Base-by-base conservation (phyloP, 257 asterid species). In the Nicotiana noctiflora region DNA sequence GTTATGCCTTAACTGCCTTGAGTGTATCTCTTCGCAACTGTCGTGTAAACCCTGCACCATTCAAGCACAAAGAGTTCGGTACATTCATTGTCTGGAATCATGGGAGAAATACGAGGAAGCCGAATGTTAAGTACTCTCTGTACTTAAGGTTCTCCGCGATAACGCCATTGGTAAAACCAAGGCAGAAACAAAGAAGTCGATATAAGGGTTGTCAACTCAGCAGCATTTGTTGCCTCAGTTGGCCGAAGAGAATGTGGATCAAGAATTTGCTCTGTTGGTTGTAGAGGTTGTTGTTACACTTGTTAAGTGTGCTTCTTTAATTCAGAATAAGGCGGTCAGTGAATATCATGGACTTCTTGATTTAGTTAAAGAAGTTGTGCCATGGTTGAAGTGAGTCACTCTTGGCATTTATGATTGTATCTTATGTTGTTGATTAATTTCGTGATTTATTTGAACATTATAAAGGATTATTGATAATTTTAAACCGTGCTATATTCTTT, bases 41-140 rank as follows among this genome's bases (percentile, higher is more conserved):
- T 80, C 88, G 19, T 91, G 96, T 34, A 94, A 92, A 59, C 94
- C 95, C 0, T 82, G 88, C 80, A 75, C 93, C 7, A 89, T 92
- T 34, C 91, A 92, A 79, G 85, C 87, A 79, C 97, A 92, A 89
- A 85, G 93, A 76, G 80, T 89, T 70, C 90, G 98, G 72, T 91
- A 87, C 62, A 46, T 96, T 37, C 98, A 94, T 84, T 88, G 92
- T 83, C 68, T 96, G 87, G 98, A 90, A 88, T 83, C 77, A 21
- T 94, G 98, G 97, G 93, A 85, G 82, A 49, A 86, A 86, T 90
- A 87, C 66, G 19, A 75, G 27, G 96, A 92, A 84, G 99, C 93
- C 40, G 94, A 92, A 79, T 84, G 64, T 1, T 97, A 94, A 88
- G 90, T 94, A 1, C 76, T 88, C 14, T 76, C 31, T 0, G 89